These are phyloP conservation scores for Naegleria gruberi DNA, from an alignment of 208 protist genomes.

Conservation along the genomic window DNA sequence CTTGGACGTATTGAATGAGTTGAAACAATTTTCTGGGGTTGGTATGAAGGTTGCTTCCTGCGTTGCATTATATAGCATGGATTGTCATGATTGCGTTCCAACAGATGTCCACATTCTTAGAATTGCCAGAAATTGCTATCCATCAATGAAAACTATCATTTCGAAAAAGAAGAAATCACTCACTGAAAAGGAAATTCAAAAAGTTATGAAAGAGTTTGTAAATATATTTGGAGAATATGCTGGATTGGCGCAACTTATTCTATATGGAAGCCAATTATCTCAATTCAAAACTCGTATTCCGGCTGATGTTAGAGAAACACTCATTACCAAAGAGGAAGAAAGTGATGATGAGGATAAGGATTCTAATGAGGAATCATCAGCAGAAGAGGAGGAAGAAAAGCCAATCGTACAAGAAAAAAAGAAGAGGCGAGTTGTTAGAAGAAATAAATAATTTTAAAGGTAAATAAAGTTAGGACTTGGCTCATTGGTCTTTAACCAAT, in stretches of 20 bases:
- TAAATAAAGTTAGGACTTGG: not conserved
- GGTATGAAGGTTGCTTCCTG: constrained; percentile 24
- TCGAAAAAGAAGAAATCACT: not conserved
- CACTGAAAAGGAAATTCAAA: not conserved
- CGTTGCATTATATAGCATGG: constrained; percentile 2
- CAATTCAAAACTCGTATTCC: not conserved
- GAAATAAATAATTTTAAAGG: too few relatives aligned
- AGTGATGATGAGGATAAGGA: not conserved
- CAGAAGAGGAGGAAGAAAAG: too few relatives aligned
- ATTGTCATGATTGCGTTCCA: constrained; percentile 15
- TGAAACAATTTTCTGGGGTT: constrained; percentile 15
- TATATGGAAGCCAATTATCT: not conserved
- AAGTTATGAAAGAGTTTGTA: not conserved
- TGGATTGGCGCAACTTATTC: not conserved
- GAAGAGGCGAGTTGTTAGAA: too few relatives aligned
- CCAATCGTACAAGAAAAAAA: too few relatives aligned
- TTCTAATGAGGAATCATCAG: too few relatives aligned
- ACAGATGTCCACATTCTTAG: constrained; percentile 14
- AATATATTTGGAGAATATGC: constrained; percentile 9
- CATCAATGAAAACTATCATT: not conserved
- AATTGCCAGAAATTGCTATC: not conserved
- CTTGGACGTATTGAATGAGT: not conserved
- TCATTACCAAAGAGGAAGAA: not conserved
- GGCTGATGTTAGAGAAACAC: not conserved
- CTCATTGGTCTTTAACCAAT: constrained; percentile 11